Evolutionary conservation across 1,284 basidiomycete genomes (phyloP).

Genomic region (Pulveroboletus ridleyi): DNA sequence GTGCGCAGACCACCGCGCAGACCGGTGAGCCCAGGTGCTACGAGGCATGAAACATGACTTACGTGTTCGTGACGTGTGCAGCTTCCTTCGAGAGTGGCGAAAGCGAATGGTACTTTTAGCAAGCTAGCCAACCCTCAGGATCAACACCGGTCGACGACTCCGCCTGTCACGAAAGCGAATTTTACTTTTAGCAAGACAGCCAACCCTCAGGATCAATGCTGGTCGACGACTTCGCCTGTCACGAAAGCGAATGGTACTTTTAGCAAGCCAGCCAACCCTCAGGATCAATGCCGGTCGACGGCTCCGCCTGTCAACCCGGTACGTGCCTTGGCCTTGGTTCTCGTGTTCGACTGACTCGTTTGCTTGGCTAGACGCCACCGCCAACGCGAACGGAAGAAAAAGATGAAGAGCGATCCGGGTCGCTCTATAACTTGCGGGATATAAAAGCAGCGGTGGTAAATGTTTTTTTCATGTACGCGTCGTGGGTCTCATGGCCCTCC

Average conservation of each 20-base stretch:
- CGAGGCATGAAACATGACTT: not conserved
- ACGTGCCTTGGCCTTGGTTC: not conserved
- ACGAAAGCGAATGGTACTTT: too few relatives aligned
- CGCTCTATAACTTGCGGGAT: conserved; percentile 18
- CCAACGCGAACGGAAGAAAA: conserved; percentile 1
- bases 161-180: not conserved
- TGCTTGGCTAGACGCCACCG: not conserved
- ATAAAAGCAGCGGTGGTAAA: conserved; percentile 13
- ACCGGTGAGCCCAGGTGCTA: not conserved
- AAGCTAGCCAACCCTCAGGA: not conserved
- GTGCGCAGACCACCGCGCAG: conserved; percentile 1
- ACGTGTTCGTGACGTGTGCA: not conserved
- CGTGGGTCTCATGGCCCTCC: not conserved
- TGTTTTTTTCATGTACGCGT: not conserved
- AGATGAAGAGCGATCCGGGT: conserved; percentile 1
- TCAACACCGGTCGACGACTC: too few relatives aligned
- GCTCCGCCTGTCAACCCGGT: not conserved
- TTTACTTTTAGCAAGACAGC: too few relatives aligned
- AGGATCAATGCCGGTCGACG: too few relatives aligned
- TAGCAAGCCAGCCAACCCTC: too few relatives aligned
- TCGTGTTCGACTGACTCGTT: not conserved
- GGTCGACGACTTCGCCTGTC: too few relatives aligned
- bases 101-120: too few relatives aligned
- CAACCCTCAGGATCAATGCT: not conserved
- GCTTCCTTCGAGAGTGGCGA: not conserved